These are phyloP conservation scores for Peniophora sp. DNA, from an alignment of 1,284 basidiomycete genomes.

Conservation along the genomic window DNA sequence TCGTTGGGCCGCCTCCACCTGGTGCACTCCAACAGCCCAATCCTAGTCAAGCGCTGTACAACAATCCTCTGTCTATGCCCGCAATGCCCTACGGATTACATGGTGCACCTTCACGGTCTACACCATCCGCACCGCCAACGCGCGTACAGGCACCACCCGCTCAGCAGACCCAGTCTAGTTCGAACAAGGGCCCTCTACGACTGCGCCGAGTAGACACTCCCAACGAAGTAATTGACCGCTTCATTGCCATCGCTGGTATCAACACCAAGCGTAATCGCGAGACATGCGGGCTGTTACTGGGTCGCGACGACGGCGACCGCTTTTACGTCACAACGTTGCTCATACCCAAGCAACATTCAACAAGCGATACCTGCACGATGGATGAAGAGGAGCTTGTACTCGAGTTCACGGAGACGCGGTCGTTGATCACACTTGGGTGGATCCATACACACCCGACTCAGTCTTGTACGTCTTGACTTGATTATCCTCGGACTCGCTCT, in stretches of 20 bases:
- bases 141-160: conserved; percentile 16
- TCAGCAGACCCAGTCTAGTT: conserved; percentile 14
- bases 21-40: conserved; percentile 2
- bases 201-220: conserved; percentile 47
- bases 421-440: conserved; percentile 84
- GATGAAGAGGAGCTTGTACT: conserved; percentile 82
- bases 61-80: conserved; percentile 18
- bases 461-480: conserved; percentile 43
- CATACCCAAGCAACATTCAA: conserved; percentile 78
- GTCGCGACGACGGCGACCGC: conserved; percentile 46
- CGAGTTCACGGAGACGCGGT: conserved; percentile 70
- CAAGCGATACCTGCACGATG: conserved; percentile 84
- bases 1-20: conserved; percentile 18
- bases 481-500: not conserved
- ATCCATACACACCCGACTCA: conserved; percentile 92
- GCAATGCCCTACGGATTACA: conserved; percentile 9
- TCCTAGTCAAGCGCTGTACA: conserved; percentile 7
- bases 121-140: conserved; percentile 14
- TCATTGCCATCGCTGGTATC: conserved; percentile 57
- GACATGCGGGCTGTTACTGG: conserved; percentile 60
- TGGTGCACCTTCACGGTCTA: conserved; percentile 17
- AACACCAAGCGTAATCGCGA: conserved; percentile 57
- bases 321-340: conserved; percentile 69
- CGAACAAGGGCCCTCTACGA: conserved; percentile 15
- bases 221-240: conserved; percentile 59